These are phyloP conservation scores for Leishmania guyanensis DNA, from an alignment of 208 protist genomes.

Conservation along the genomic window DNA sequence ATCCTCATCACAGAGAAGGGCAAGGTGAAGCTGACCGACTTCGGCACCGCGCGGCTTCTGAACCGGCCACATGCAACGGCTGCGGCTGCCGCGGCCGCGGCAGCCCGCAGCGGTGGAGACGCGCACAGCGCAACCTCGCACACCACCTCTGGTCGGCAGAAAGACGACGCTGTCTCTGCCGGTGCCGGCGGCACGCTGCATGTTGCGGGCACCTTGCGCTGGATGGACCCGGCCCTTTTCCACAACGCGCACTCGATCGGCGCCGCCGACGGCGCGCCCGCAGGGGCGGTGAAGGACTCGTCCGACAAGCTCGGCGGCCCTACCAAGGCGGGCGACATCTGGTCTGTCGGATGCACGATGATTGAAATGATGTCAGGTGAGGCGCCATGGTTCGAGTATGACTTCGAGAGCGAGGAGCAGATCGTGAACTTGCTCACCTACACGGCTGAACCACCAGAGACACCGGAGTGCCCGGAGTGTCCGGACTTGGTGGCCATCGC, in stretches of 20 bases:
- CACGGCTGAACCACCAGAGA: slow-evolving; percentile 79
- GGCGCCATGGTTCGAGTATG: slow-evolving; percentile 90
- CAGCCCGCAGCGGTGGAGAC: slow-evolving; percentile 12
- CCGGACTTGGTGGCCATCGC: slow-evolving; percentile 71
- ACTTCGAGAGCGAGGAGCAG: slow-evolving; percentile 87
- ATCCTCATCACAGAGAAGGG: slow-evolving; percentile 91
- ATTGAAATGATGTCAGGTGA: slow-evolving; percentile 92
- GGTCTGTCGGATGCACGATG: slow-evolving; percentile 90
- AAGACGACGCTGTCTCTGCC: slow-evolving; percentile 20
- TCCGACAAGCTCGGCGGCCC: slow-evolving; percentile 37
- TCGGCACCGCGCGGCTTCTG: slow-evolving; percentile 86
- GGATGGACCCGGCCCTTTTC: slow-evolving; percentile 88
- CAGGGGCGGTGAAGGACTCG: background rate
- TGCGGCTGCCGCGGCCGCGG: slow-evolving; percentile 7
- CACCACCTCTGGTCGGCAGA: slow-evolving; percentile 16
- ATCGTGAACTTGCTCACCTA: slow-evolving; percentile 87
- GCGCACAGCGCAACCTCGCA: slow-evolving; percentile 8
- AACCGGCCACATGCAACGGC: slow-evolving; percentile 45
- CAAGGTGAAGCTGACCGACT: slow-evolving; percentile 88
- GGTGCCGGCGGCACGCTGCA: slow-evolving; percentile 46
- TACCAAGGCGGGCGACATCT: slow-evolving; percentile 87
- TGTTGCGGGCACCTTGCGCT: slow-evolving; percentile 84
- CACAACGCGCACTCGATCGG: slow-evolving; percentile 33
- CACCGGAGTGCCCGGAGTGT: slow-evolving; percentile 74
- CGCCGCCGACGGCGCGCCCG: background rate